phyloP scores from a whole-genome alignment of 805 yeast species.

The Nakazawaea pomicola region DNA sequence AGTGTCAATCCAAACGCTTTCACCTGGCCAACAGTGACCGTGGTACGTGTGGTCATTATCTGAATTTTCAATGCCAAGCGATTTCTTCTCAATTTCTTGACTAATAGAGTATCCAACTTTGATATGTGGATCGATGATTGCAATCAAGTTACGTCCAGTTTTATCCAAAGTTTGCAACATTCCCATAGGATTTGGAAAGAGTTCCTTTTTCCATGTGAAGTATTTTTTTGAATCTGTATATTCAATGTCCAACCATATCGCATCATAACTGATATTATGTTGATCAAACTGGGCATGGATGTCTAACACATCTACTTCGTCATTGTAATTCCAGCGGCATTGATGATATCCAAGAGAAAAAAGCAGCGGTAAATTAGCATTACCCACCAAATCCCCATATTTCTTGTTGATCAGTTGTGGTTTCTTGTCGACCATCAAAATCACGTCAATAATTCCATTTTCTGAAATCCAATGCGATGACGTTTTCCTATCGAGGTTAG shows the following conservation, averaged over 20 bases:
- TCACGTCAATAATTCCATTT: slow-evolving; percentile 74
- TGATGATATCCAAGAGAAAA: slow-evolving; percentile 91
- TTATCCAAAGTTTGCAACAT: slow-evolving; percentile 63
- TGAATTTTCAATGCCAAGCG: slow-evolving; percentile 41
- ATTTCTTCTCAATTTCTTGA: slow-evolving; percentile 37
- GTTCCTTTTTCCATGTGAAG: slow-evolving; percentile 80
- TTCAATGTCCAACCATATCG: slow-evolving; percentile 93
- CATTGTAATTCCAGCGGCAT: slow-evolving; percentile 96
- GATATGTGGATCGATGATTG: slow-evolving; percentile 89
- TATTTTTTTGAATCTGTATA: slow-evolving; percentile 83
- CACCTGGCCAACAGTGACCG: slow-evolving; percentile 99
- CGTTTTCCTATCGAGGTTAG: slow-evolving; percentile 21
- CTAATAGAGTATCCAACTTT: slow-evolving; percentile 68
- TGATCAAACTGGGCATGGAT: slow-evolving; percentile 69
- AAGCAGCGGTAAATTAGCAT: slow-evolving; percentile 63
- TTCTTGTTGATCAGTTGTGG: slow-evolving; percentile 52
- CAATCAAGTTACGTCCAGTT: slow-evolving; percentile 76
- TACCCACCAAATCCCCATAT: slow-evolving; percentile 72
- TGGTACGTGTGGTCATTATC: slow-evolving; percentile 45
- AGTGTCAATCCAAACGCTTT: slow-evolving; percentile 89
- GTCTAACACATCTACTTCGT: slow-evolving; percentile 76
- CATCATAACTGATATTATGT: slow-evolving; percentile 76
- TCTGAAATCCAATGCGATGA: slow-evolving; percentile 93
- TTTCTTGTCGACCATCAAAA: slow-evolving; percentile 54
- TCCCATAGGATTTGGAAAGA: slow-evolving; percentile 68